These are phyloP conservation scores for Paspalum notatum DNA, from an alignment of 176 grass and related monocot genomes.

Conservation along the genomic window DNA sequence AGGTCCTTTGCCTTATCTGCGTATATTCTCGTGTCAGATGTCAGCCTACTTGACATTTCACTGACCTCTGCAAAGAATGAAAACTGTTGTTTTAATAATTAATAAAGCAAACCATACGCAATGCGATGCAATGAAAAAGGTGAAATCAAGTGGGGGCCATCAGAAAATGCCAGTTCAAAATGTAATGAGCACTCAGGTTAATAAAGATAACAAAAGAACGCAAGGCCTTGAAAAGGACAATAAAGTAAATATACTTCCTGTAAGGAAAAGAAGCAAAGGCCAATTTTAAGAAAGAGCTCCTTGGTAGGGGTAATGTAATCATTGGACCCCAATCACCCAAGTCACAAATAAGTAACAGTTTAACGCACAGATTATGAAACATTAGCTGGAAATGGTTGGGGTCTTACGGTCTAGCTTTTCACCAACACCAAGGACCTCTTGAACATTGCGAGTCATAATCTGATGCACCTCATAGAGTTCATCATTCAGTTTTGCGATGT, in stretches of 20 bases:
- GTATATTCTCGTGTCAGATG: constrained; percentile 85
- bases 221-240: not conserved
- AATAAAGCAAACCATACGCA: constrained; percentile 3
- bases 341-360: constrained; percentile 5
- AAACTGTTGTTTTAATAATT: constrained; percentile 15
- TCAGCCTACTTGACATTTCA: constrained; percentile 90
- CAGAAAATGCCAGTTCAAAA: not conserved
- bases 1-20: constrained; percentile 96
- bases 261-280: not conserved
- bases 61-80: constrained; percentile 77
- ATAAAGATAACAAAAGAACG: not conserved
- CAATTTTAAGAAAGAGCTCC: not conserved
- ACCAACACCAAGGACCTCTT: constrained; percentile 98
- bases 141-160: not conserved
- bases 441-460: constrained; percentile 96
- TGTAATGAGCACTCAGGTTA: not conserved
- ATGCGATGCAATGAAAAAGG: not conserved
- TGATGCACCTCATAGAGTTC: constrained; percentile 97
- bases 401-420: constrained; percentile 94
- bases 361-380: constrained; percentile 22
- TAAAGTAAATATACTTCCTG: not conserved
- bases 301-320: not conserved
- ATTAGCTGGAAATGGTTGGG: constrained; percentile 5
- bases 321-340: not conserved
- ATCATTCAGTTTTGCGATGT: constrained; percentile 90